Percentiles rank a stretch among this genome's conserved stretches.
Evolutionary conservation across 2,329 filamentous ascomycete genomes (phyloP).

Genomic region (Aspergillaceae sp.): DNA sequence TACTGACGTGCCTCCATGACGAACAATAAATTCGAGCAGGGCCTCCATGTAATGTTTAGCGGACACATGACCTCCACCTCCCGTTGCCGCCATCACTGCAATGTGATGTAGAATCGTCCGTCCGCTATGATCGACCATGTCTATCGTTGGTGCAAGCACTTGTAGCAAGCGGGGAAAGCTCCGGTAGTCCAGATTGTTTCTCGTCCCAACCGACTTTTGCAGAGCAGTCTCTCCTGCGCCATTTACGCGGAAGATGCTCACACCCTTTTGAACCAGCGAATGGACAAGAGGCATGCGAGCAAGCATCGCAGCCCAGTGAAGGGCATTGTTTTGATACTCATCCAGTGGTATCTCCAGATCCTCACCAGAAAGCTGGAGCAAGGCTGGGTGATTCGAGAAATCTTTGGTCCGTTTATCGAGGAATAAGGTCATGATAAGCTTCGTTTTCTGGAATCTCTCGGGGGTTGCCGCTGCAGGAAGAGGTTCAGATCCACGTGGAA

Average conservation of each 20-base stretch:
- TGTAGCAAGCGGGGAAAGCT: constrained; percentile 88
- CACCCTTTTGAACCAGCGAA: constrained; percentile 72
- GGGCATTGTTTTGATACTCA: constrained; percentile 69
- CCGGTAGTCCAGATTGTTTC: constrained; percentile 85
- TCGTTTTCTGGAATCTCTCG: constrained; percentile 70
- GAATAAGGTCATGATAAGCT: constrained; percentile 73
- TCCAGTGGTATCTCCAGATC: constrained; percentile 93
- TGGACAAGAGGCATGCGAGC: constrained; percentile 75
- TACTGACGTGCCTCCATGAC: constrained; percentile 61
- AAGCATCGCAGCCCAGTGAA: constrained; percentile 94
- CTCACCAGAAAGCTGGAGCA: constrained; percentile 63
- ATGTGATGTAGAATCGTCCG: constrained; percentile 94
- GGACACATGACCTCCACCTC: constrained; percentile 72
- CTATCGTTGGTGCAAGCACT: constrained; percentile 79
- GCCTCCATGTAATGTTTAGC: constrained; percentile 95
- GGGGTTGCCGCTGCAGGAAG: constrained; percentile 48
- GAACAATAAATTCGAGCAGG: constrained; percentile 85
- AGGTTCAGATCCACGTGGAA: constrained; percentile 30
- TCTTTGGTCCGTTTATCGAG: constrained; percentile 64
- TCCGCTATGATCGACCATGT: constrained; percentile 79
- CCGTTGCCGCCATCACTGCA: constrained; percentile 88
- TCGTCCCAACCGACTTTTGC: constrained; percentile 85
- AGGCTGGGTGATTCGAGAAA: constrained; percentile 64
- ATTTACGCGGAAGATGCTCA: constrained; percentile 81
- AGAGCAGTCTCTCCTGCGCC: constrained; percentile 82